phyloP scores from a whole-genome alignment of 202 grass and related monocot genomes.

The Alloteropsis angusta region DNA sequence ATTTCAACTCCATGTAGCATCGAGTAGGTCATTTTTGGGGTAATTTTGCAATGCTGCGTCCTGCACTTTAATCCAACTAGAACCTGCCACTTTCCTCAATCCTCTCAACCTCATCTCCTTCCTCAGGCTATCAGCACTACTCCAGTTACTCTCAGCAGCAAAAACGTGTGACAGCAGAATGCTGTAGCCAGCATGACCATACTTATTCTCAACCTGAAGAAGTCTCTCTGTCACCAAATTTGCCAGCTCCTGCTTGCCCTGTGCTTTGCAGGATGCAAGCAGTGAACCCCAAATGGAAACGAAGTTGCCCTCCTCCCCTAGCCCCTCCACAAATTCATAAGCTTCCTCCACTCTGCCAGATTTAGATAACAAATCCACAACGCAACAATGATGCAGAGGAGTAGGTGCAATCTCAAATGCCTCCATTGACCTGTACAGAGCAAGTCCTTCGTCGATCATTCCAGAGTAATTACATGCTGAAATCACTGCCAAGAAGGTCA shows the following conservation, averaged over 20 bases:
- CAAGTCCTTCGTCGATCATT: slow-evolving; percentile 60
- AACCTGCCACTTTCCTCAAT: slow-evolving; percentile 35
- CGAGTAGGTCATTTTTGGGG: slow-evolving; percentile 20
- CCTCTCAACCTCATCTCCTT: slow-evolving; percentile 66
- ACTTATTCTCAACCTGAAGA: slow-evolving; percentile 49
- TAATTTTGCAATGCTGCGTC: slow-evolving; percentile 22
- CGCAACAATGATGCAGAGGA: slow-evolving; percentile 64
- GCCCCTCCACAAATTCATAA: slow-evolving; percentile 55
- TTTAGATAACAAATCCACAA: slow-evolving; percentile 64
- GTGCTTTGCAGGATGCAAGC: slow-evolving; percentile 61
- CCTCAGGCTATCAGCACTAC: slow-evolving; percentile 59
- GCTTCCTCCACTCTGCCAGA: slow-evolving; percentile 69
- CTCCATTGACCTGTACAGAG: slow-evolving; percentile 62
- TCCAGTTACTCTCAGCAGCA: slow-evolving; percentile 53
- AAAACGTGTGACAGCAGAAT: slow-evolving; percentile 64
- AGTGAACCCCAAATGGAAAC: slow-evolving; percentile 75
- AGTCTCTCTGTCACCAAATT: slow-evolving; percentile 52
- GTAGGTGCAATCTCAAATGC: slow-evolving; percentile 43
- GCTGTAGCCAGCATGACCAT: slow-evolving; percentile 55
- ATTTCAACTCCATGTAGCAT: slow-evolving; percentile 25
- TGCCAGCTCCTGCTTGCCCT: slow-evolving; percentile 52
- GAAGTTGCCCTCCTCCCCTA: slow-evolving; percentile 60
- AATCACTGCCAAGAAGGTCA: slow-evolving; percentile 66
- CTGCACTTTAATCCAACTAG: slow-evolving; percentile 56
- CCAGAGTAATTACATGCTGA: slow-evolving; percentile 74